Evolutionary conservation across 352 stramenopile species (phyloP).

Genomic region (Plasmopara viticola): DNA sequence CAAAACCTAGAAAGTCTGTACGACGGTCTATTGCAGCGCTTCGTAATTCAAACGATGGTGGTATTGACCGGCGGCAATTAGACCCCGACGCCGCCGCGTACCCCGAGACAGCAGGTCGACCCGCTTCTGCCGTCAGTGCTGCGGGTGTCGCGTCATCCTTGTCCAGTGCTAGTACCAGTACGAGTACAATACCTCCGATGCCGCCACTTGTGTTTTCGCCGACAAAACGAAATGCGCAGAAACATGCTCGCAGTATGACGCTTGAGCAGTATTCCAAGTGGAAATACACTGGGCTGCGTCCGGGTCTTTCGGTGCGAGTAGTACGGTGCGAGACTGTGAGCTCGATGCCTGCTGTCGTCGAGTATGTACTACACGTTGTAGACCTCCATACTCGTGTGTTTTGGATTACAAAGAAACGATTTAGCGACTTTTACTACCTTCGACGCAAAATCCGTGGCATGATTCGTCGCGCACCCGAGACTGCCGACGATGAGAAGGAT

Average conservation of each 20-base stretch:
- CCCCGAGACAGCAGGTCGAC: slow-evolving; percentile 21
- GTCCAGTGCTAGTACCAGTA: slow-evolving; percentile 12
- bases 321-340: slow-evolving; percentile 52
- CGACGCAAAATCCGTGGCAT: slow-evolving; percentile 58
- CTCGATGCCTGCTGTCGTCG: slow-evolving; percentile 50
- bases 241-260: slow-evolving; percentile 34
- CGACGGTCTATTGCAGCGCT: slow-evolving; percentile 16
- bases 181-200: slow-evolving; percentile 45
- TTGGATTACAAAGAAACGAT: slow-evolving; percentile 79
- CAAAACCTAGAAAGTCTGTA: slow-evolving; percentile 16
- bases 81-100: slow-evolving; percentile 21
- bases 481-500: slow-evolving; percentile 37
- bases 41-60: slow-evolving; percentile 20
- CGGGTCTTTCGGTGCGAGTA: slow-evolving; percentile 63
- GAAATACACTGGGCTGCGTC: slow-evolving; percentile 45
- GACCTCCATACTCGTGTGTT: slow-evolving; percentile 79
- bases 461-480: slow-evolving; percentile 29
- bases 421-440: slow-evolving; percentile 63
- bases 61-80: slow-evolving; percentile 9
- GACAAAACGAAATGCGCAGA: slow-evolving; percentile 27
- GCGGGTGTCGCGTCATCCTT: slow-evolving; percentile 11
- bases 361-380: slow-evolving; percentile 73
- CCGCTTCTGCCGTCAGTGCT: slow-evolving; percentile 6
- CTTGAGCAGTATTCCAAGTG: slow-evolving; percentile 53
- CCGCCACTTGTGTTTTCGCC: slow-evolving; percentile 51